Evolutionary conservation across 192 early-diverging fungal genomes (phyloP).

Genomic region (Dimargaris cristalligena): DNA sequence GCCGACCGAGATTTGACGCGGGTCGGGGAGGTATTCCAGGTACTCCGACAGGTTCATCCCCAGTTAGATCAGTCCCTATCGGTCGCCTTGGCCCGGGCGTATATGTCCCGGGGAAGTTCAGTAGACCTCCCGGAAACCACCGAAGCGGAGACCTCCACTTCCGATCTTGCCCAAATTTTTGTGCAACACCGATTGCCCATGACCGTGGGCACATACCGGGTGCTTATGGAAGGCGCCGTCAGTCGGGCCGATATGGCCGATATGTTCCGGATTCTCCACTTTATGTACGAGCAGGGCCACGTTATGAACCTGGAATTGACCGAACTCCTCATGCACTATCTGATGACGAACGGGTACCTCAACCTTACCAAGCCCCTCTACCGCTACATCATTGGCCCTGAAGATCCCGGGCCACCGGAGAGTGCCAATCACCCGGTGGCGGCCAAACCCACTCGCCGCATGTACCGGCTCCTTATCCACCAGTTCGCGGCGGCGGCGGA

Average conservation of each 20-base stretch:
- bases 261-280: background rate
- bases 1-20: background rate
- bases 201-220: background rate
- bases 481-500: slow-evolving; percentile 2
- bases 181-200: background rate
- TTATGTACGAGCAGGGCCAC: background rate
- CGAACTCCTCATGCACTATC: background rate
- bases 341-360: slow-evolving; percentile 1
- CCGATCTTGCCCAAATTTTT: background rate
- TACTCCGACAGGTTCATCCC: background rate
- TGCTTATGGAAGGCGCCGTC: slow-evolving; percentile 1
- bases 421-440: background rate
- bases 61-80: background rate
- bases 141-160: too few relatives aligned
- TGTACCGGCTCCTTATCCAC: slow-evolving; percentile 5
- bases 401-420: background rate
- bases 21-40: background rate
- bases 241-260: background rate
- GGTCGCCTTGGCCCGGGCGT: slow-evolving; percentile 1
- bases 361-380: background rate
- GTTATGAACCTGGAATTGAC: background rate
- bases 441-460: slow-evolving; percentile 2
- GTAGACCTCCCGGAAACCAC: too few relatives aligned
- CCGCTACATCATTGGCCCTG: background rate
- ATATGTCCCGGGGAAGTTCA: background rate